phyloP scores from a whole-genome alignment of 1,284 basidiomycete species.

The Hymenochaete sp. region DNA sequence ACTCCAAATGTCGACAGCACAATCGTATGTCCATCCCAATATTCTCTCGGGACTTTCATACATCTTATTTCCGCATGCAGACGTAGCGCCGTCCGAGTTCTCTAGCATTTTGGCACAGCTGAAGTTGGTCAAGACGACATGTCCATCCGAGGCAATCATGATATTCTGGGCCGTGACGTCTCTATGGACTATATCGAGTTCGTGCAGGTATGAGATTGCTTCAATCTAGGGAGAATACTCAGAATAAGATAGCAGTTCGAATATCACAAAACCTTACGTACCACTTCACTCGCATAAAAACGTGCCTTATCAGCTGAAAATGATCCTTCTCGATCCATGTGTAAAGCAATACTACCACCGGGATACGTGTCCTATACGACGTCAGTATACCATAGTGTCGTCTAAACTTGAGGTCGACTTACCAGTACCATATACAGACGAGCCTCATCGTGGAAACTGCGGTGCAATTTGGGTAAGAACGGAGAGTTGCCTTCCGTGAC shows the following conservation, averaged over 20 bases:
- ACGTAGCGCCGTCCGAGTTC: conserved; percentile 19
- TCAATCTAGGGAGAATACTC: conserved; percentile 32
- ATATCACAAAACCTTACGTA: conserved; percentile 21
- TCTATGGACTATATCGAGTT: conserved; percentile 41
- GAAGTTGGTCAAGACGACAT: conserved; percentile 63
- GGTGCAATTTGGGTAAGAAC: conserved; percentile 54
- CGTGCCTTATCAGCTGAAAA: conserved; percentile 47
- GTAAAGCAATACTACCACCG: conserved; percentile 51
- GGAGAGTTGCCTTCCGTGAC: conserved; percentile 40
- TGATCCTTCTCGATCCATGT: conserved; percentile 48
- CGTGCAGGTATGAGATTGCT: conserved; percentile 51
- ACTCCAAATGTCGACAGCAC: conserved; percentile 76
- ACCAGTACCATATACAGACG: conserved; percentile 53
- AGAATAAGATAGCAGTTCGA: background rate
- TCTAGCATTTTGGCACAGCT: conserved; percentile 35
- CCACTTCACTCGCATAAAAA: conserved; percentile 64
- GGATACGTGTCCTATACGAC: conserved; percentile 40
- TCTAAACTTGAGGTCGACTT: conserved; percentile 16
- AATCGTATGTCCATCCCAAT: conserved; percentile 62
- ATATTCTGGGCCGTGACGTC: conserved; percentile 56
- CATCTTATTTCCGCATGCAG: conserved; percentile 32
- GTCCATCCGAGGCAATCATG: conserved; percentile 53
- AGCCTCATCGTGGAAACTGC: conserved; percentile 58
- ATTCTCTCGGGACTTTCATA: conserved; percentile 69
- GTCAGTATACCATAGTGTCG: background rate